Conservation (phyloP, 2,329 filamentous ascomycete species). For the Aaosphaeria arxii region DNA sequence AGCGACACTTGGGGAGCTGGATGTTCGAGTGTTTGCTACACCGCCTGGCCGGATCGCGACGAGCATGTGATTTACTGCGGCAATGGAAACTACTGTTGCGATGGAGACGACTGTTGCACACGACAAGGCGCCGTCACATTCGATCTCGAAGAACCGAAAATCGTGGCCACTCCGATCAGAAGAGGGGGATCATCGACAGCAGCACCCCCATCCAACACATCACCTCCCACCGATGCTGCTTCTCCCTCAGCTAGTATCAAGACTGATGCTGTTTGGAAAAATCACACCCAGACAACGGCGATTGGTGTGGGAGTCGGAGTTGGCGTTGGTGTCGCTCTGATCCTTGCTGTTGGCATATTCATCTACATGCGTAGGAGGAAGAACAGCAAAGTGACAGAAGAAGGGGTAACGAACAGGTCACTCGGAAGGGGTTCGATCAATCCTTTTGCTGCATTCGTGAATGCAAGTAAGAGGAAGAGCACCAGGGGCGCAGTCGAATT, state of each 20-base stretch:
- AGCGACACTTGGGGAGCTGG: conserved; percentile 9
- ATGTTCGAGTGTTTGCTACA: conserved; percentile 4
- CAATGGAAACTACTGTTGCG: conserved; percentile 16
- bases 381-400: background rate
- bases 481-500: background rate
- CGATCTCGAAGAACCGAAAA: conserved; percentile 7
- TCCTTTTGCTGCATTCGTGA: background rate
- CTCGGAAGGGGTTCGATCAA: background rate
- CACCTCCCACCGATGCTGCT: background rate
- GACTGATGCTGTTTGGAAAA: background rate
- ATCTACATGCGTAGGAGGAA: conserved; percentile 6
- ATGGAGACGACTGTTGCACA: conserved; percentile 6
- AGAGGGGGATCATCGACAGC: background rate
- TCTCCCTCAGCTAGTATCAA: background rate
- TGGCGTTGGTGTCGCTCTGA: conserved; percentile 7
- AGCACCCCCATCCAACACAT: background rate
- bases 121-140: conserved; percentile 2
- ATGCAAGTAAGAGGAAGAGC: background rate
- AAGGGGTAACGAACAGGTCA: background rate
- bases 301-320: conserved; percentile 13
- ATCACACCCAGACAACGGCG: background rate
- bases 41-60: conserved; percentile 15
- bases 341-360: conserved; percentile 5
- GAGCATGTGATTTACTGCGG: conserved; percentile 14
- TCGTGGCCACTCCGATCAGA: conserved; percentile 8